phyloP scores from a whole-genome alignment of 148 eudicot genomes.

The Silene conica region DNA sequence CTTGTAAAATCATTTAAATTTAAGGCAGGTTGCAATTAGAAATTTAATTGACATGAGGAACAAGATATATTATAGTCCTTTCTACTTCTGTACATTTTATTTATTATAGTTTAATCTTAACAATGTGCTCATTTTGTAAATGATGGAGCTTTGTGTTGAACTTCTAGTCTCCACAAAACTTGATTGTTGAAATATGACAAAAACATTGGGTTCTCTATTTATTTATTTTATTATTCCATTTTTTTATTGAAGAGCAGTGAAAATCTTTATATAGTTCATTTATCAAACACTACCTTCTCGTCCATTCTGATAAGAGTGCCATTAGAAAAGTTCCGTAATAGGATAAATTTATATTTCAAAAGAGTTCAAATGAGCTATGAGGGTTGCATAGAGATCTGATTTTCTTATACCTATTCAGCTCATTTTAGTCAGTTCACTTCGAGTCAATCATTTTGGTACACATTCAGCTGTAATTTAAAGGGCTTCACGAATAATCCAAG shows the following conservation, averaged over 20 bases:
- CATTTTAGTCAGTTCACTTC: neutral
- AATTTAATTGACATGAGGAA: neutral
- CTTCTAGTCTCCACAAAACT: neutral
- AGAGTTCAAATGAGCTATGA: neutral
- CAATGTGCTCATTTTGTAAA: neutral
- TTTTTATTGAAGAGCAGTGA: neutral
- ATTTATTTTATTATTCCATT: neutral
- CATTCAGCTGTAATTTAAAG: neutral
- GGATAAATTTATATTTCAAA: neutral
- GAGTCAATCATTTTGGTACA: neutral
- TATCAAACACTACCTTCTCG: neutral
- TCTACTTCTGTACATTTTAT: neutral
- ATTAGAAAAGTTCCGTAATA: neutral
- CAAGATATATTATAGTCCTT: neutral
- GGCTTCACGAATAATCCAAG: neutral
- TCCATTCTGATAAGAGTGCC: neutral
- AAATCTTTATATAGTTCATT: slow-evolving; percentile 1
- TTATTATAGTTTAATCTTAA: neutral
- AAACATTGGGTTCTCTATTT: neutral
- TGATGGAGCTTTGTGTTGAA: neutral
- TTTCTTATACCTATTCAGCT: neutral
- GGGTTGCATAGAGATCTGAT: neutral
- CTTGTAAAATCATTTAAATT: neutral
- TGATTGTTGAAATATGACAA: neutral
- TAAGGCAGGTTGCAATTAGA: neutral